phyloP scores from a whole-genome alignment of 345 rosid genomes.

The Gossypium sturtianum region DNA sequence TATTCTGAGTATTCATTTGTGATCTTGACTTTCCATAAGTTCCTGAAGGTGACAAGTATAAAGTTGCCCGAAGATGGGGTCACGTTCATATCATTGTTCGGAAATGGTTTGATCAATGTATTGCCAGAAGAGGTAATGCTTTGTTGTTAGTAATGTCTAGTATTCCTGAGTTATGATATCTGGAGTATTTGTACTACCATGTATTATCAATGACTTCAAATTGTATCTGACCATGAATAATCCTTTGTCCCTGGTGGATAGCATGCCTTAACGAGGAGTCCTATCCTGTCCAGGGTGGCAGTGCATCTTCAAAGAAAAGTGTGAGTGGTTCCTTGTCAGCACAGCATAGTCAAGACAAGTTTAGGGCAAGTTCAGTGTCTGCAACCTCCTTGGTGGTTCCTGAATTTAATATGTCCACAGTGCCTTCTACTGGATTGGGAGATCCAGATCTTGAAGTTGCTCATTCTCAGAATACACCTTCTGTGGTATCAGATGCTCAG shows the following conservation, averaged over 20 bases:
- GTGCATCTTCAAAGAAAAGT: slow-evolving; percentile 38
- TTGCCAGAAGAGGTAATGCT: slow-evolving; percentile 66
- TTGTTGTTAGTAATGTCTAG: slow-evolving; percentile 14
- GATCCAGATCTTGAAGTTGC: slow-evolving; percentile 72
- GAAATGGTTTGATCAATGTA: slow-evolving; percentile 87
- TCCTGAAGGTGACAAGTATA: slow-evolving; percentile 91
- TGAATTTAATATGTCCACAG: slow-evolving; percentile 39
- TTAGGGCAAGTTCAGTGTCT: slow-evolving; percentile 31
- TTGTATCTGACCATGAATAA: slow-evolving; percentile 2
- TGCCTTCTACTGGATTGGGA: slow-evolving; percentile 32
- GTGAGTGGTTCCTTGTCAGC: slow-evolving; percentile 24
- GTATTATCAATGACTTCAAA: slow-evolving; percentile 5
- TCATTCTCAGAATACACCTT: slow-evolving; percentile 59
- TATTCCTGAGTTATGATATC: slow-evolving; percentile 11
- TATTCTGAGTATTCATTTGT: slow-evolving; percentile 10
- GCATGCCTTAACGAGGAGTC: slow-evolving; percentile 87
- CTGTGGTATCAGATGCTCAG: slow-evolving; percentile 44
- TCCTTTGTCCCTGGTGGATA: slow-evolving; percentile 38
- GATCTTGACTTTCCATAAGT: slow-evolving; percentile 58
- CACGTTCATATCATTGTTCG: slow-evolving; percentile 66
- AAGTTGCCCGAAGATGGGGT: slow-evolving; percentile 90
- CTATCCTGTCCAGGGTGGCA: slow-evolving; percentile 63
- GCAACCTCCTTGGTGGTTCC: slow-evolving; percentile 29
- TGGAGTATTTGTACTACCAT: background rate
- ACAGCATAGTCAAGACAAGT: slow-evolving; percentile 50